These are phyloP conservation scores for Citrullus amarus DNA, from an alignment of 306 rosid genomes.

Conservation along the genomic window DNA sequence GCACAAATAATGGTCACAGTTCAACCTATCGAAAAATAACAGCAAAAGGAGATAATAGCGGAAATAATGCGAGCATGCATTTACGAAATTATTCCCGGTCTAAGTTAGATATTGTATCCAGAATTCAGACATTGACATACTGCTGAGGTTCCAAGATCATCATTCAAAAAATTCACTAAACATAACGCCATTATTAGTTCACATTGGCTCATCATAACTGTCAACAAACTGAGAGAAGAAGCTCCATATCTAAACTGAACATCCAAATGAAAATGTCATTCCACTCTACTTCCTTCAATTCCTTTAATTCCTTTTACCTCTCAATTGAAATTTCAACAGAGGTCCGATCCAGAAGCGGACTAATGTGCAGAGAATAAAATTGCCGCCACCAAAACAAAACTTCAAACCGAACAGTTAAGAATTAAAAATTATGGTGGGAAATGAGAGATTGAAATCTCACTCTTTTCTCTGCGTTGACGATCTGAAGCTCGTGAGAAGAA, in stretches of 20 bases:
- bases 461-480: conserved; percentile 89
- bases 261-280: not conserved
- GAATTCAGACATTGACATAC: not conserved
- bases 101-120: not conserved
- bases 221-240: not conserved
- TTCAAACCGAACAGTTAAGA: not conserved
- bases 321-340: not conserved
- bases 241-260: not conserved
- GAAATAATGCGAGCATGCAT: not conserved
- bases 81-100: not conserved
- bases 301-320: not conserved
- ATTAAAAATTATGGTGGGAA: not conserved
- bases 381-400: not conserved
- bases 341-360: not conserved
- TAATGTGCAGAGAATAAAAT: not conserved
- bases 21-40: conserved; percentile 17
- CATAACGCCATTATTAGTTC: not conserved
- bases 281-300: not conserved
- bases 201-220: not conserved
- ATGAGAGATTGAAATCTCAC: conserved; percentile 27
- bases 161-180: not conserved
- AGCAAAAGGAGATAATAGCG: not conserved
- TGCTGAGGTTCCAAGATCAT: not conserved
- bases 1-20: conserved; percentile 16
- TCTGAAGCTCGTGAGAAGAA: conserved; percentile 46